Percentiles rank a stretch among this genome's conserved stretches.
Conservation (phyloP, 2,329 filamentous ascomycete species). For the Celoporthe dispersa region DNA sequence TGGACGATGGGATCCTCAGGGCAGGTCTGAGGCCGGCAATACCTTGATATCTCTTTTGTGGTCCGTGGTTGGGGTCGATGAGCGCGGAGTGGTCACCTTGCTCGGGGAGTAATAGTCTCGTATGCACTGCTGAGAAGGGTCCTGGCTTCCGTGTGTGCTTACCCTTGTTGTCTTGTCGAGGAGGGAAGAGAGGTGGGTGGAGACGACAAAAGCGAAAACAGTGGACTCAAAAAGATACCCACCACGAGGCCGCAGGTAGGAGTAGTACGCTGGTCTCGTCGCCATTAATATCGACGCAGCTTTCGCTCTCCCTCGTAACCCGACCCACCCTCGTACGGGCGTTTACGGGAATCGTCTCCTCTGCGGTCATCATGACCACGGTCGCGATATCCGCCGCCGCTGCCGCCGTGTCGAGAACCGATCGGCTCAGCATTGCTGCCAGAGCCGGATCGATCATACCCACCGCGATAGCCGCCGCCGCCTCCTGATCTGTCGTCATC, state of each 20-base stretch:
- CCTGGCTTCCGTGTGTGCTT: conserved; percentile 32
- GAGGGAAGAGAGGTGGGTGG: conserved; percentile 32
- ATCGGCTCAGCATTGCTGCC: conserved; percentile 46
- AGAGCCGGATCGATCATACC: conserved; percentile 60
- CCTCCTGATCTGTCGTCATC: conserved; percentile 36
- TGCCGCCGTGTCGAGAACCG: conserved; percentile 42
- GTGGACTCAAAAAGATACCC: conserved; percentile 47
- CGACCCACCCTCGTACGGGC: conserved; percentile 73
- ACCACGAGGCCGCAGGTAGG: conserved; percentile 45
- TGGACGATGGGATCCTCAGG: not conserved
- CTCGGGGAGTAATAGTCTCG: not conserved
- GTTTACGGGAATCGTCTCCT: conserved; percentile 64
- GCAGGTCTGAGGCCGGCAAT: not conserved
- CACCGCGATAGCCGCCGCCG: conserved; percentile 32
- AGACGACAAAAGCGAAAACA: conserved; percentile 32
- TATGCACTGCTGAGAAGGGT: conserved; percentile 6
- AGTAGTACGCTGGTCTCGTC: conserved; percentile 40
- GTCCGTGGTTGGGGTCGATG: not conserved
- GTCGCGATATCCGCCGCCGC: conserved; percentile 54
- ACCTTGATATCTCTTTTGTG: conserved; percentile 6
- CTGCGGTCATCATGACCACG: conserved; percentile 48
- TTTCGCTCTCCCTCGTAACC: conserved; percentile 78
- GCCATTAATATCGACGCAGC: conserved; percentile 63
- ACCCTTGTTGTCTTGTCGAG: conserved; percentile 35
- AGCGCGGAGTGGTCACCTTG: conserved; percentile 14